Conservation (phyloP, 345 rosid species). For the Gossypium arboreum region DNA sequence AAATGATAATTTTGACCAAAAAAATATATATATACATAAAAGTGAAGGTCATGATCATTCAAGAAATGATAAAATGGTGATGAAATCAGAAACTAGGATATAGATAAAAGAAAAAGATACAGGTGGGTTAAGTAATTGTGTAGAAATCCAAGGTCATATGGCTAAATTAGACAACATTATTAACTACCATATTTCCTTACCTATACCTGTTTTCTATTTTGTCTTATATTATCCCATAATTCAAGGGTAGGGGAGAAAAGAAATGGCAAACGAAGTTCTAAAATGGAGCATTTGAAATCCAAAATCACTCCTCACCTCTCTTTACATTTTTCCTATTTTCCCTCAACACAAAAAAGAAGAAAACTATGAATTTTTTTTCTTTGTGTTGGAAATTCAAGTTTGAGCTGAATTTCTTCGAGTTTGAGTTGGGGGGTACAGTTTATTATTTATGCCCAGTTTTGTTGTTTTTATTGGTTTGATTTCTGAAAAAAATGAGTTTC, state of each 20-base stretch:
- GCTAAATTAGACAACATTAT: neutral
- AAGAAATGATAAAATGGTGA: neutral
- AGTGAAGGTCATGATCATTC: neutral
- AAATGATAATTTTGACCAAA: too few relatives aligned
- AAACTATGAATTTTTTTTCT: neutral
- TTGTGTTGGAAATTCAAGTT: neutral
- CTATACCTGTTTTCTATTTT: conserved; percentile 29
- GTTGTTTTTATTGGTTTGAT: neutral
- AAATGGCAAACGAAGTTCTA: conserved; percentile 21
- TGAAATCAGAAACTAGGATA: neutral
- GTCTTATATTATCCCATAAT: conserved; percentile 22
- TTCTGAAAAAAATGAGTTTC: conserved; percentile 35
- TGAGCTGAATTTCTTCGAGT: neutral
- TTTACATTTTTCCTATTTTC: neutral
- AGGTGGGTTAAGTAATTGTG: neutral
- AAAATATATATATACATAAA: too few relatives aligned
- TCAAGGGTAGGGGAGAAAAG: conserved; percentile 13
- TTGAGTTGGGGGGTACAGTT: neutral
- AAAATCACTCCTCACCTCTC: conserved; percentile 15
- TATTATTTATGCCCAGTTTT: neutral
- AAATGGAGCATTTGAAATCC: conserved; percentile 31
- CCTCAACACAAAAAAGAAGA: neutral
- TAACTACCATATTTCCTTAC: neutral
- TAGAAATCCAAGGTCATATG: neutral
- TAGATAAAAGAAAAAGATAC: neutral